Base-by-base conservation (phyloP, 1,284 basidiomycete genomes). In the Macrocystidia cucumis region DNA sequence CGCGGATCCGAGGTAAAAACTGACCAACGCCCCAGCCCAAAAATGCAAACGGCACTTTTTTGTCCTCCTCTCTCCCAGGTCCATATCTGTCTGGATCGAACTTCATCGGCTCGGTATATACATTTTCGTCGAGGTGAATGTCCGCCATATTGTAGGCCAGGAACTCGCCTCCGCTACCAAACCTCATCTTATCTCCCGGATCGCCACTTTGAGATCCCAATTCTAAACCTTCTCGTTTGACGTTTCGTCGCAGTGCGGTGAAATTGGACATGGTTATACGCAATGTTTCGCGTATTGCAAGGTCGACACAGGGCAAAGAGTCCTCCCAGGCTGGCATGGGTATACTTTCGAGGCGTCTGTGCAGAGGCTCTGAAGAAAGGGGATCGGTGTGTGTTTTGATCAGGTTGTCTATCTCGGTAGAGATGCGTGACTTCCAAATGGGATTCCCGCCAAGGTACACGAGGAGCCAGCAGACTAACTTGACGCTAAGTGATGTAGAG, bases 1-100 rank as follows among this genome's bases (percentile, higher is more conserved):
- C n/a, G n/a, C n/a, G n/a, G n/a, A n/a, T n/a, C n/a, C n/a, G n/a
- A n/a, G n/a, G n/a, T n/a, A n/a, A n/a, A 16, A 16, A 13, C 29
- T 16, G 31, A 59, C 59, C 57, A 16, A 45, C 58, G 20, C 62
- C 63, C 60, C 59, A 65, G 8, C 51, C 63, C 0, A 65, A 17
- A 34, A 51, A 62, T 5, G 46, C 47, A 38, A 49, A 55, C 0
- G 49, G 20, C 4, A 34, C 49, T 12, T 51, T 55, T 38, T 44
- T 52, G 36, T 57, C 56, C 28, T 60, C 57, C 17, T 56, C 50
- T 17, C 54, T 39, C 0, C 46, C 54, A 5, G 40, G 37, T 1
- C 32, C 29, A 31, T 48, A 60, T 12, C 62, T 42, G 1, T 33
- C 44, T 1, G 63, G 63, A 39, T 65, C 55, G 35, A 60, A 67